These are phyloP conservation scores for Sporothrix humicola DNA, from an alignment of 2,329 filamentous ascomycete genomes.

Conservation along the genomic window DNA sequence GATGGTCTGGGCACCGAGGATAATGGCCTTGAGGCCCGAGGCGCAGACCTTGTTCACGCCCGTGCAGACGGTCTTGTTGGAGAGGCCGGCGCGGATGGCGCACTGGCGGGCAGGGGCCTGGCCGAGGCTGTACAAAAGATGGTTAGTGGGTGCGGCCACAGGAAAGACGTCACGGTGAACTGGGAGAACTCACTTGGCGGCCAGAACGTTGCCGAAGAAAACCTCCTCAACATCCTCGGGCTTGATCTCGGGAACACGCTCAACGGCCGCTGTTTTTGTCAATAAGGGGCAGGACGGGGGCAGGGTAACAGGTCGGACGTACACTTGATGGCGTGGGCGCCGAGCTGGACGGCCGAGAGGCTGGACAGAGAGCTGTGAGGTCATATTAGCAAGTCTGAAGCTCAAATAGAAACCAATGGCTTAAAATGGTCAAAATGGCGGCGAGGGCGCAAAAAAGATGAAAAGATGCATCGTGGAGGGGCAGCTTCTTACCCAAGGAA, in stretches of 20 bases:
- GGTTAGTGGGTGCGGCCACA: not conserved
- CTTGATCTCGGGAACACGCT: slow-evolving; percentile 85
- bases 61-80: slow-evolving; percentile 79
- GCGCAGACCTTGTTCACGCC: slow-evolving; percentile 99
- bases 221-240: slow-evolving; percentile 91
- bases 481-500: slow-evolving; percentile 80
- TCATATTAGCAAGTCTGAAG: slow-evolving; percentile 22
- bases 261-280: slow-evolving; percentile 68
- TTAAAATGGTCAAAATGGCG: slow-evolving; percentile 3
- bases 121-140: slow-evolving; percentile 68
- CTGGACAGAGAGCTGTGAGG: slow-evolving; percentile 78
- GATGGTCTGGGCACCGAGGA: slow-evolving; percentile 94
- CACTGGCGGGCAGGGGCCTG: slow-evolving; percentile 97
- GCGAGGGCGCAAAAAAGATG: slow-evolving; percentile 21
- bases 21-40: slow-evolving; percentile 90
- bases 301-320: not conserved
- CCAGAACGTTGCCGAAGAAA: slow-evolving; percentile 97
- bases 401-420: slow-evolving; percentile 17
- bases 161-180: not conserved
- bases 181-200: slow-evolving; percentile 73
- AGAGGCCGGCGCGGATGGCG: slow-evolving; percentile 85
- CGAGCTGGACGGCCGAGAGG: slow-evolving; percentile 83
- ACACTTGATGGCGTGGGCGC: slow-evolving; percentile 89
- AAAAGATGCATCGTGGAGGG: slow-evolving; percentile 23
- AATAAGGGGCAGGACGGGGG: slow-evolving; percentile 20